phyloP scores from a whole-genome alignment of 805 yeast species.

The Teunomyces atbi region DNA sequence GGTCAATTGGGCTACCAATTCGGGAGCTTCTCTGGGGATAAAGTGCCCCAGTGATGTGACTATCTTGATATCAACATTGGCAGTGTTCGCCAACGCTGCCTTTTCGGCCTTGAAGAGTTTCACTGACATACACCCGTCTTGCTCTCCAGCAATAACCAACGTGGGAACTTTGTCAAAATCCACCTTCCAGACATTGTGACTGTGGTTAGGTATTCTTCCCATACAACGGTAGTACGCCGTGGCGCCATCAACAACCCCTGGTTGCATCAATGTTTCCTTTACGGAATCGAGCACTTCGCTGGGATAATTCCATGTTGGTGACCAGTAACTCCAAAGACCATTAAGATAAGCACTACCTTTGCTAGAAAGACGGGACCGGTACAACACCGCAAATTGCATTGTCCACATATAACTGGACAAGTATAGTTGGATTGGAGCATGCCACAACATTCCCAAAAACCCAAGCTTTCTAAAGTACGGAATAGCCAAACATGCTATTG shows the following conservation, averaged over 20 bases:
- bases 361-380: conserved; percentile 20
- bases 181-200: conserved; percentile 19
- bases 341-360: conserved; percentile 25
- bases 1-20: conserved; percentile 21
- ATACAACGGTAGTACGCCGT: conserved; percentile 40
- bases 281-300: conserved; percentile 25
- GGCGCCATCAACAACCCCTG: conserved; percentile 29
- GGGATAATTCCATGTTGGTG: conserved; percentile 36
- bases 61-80: conserved; percentile 24
- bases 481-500: conserved; percentile 37
- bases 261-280: conserved; percentile 23
- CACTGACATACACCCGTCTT: conserved; percentile 39
- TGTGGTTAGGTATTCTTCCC: conserved; percentile 12
- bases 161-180: conserved; percentile 38
- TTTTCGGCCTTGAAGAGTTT: conserved; percentile 25
- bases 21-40: conserved; percentile 39
- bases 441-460: conserved; percentile 26
- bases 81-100: conserved; percentile 14
- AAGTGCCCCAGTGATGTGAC: conserved; percentile 36
- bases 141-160: conserved; percentile 33
- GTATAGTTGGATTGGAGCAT: conserved; percentile 35
- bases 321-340: conserved; percentile 37
- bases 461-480: conserved; percentile 32
- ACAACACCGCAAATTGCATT: conserved; percentile 31
- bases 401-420: conserved; percentile 35